Percentiles rank a stretch among this genome's conserved stretches.
These are phyloP conservation scores for Lasiodiplodia theobromae DNA, from an alignment of 2,329 filamentous ascomycete species.

Conservation along the genomic window DNA sequence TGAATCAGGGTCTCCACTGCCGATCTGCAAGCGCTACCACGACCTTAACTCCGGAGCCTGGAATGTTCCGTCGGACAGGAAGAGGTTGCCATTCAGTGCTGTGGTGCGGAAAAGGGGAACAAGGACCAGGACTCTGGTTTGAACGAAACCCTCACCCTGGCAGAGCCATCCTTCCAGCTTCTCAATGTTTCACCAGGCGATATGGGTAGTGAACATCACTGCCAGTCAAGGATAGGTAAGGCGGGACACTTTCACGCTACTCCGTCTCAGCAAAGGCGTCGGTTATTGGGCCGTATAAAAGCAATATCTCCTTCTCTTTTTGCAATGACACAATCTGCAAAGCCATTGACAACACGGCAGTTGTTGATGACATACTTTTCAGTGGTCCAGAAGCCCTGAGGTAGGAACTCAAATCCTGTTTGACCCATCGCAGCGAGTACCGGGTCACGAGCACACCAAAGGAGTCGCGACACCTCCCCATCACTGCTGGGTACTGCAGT, in stretches of 20 bases:
- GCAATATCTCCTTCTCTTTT: neutral
- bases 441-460: too few relatives aligned
- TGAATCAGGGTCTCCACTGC: neutral
- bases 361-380: neutral
- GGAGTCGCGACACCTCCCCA: neutral
- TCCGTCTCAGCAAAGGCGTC: neutral
- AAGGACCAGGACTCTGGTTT: neutral
- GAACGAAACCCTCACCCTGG: neutral
- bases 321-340: neutral
- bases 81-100: neutral
- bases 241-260: slow-evolving; percentile 1
- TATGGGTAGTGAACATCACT: neutral
- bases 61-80: too few relatives aligned
- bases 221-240: neutral
- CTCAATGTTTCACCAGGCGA: neutral
- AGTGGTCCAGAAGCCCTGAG: neutral
- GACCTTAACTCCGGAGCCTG: too few relatives aligned
- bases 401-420: neutral
- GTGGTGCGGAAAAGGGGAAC: neutral
- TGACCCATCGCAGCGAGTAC: too few relatives aligned
- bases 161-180: neutral
- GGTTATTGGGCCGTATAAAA: neutral
- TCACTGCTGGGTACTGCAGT: too few relatives aligned
- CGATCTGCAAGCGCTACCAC: too few relatives aligned
- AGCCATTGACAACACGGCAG: neutral